phyloP scores from a whole-genome alignment of 2,329 filamentous ascomycete species.

The Aspergillus fructus region DNA sequence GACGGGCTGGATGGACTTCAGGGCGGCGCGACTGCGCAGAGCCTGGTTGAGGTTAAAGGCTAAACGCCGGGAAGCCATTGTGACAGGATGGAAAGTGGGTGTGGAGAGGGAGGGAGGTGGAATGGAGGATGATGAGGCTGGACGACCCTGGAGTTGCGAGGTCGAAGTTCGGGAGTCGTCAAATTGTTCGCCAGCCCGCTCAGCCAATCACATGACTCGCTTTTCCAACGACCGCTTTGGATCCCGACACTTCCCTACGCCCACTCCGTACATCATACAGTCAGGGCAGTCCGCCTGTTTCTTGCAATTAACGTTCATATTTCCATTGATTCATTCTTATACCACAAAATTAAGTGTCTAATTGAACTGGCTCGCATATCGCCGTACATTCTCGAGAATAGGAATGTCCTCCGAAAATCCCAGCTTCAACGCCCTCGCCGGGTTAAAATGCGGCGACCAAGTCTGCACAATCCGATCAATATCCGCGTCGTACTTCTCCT shows the following conservation, averaged over 20 bases:
- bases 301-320: not conserved
- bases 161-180: conserved; percentile 46
- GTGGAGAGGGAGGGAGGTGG: conserved; percentile 49
- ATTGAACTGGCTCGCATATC: conserved; percentile 36
- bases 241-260: conserved; percentile 37
- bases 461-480: conserved; percentile 60
- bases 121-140: conserved; percentile 38
- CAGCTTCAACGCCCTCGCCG: conserved; percentile 52
- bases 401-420: conserved; percentile 44
- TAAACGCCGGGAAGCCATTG: conserved; percentile 96
- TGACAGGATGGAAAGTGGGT: conserved; percentile 36
- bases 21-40: conserved; percentile 81
- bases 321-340: not conserved
- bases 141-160: conserved; percentile 31
- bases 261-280: not conserved
- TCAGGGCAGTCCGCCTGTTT: not conserved
- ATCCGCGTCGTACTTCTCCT: conserved; percentile 55
- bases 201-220: conserved; percentile 47
- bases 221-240: conserved; percentile 38
- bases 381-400: conserved; percentile 41
- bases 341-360: conserved; percentile 13
- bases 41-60: conserved; percentile 90
- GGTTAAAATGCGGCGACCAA: conserved; percentile 61
- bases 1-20: conserved; percentile 74
- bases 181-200: conserved; percentile 44